Evolutionary conservation across 139 green algal genomes (phyloP).

Genomic region (Tetraselmis striata): DNA sequence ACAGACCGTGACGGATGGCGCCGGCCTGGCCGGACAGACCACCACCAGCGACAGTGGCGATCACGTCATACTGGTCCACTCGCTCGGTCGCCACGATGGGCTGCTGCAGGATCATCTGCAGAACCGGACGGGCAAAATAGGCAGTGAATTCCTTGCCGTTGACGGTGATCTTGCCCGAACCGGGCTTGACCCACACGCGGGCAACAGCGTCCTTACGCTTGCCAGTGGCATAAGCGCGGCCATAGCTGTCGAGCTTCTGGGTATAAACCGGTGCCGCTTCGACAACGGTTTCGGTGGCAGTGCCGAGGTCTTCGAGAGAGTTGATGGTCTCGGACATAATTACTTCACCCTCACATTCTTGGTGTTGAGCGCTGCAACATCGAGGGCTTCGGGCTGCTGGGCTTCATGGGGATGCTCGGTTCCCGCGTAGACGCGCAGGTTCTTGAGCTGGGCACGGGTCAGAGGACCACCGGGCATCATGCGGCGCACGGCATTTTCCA

Average conservation of each 20-base stretch:
- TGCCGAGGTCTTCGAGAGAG: no score
- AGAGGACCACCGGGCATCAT: slow-evolving; percentile 95
- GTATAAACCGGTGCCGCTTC: no score
- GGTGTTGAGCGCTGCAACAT: no score
- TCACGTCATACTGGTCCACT: slow-evolving; percentile 60
- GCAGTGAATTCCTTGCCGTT: slow-evolving; percentile 57
- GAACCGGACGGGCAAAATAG: slow-evolving; percentile 59
- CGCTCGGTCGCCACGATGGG: slow-evolving; percentile 60
- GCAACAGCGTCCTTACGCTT: slow-evolving; percentile 31
- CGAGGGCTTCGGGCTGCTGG: slow-evolving; percentile 85
- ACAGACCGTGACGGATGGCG: slow-evolving; percentile 77
- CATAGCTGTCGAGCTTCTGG: slow-evolving; percentile 51
- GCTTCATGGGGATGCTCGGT: slow-evolving; percentile 83
- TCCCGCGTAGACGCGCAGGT: slow-evolving; percentile 89
- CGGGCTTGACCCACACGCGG: slow-evolving; percentile 12
- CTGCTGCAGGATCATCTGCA: slow-evolving; percentile 52
- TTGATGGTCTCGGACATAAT: no score
- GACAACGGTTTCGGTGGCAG: no score
- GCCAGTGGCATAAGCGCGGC: slow-evolving; percentile 41
- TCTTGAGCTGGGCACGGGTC: slow-evolving; percentile 70
- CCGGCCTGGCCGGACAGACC: slow-evolving; percentile 58
- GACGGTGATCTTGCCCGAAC: slow-evolving; percentile 59
- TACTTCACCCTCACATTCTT: no score
- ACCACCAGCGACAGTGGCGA: slow-evolving; percentile 47
- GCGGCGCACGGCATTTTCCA: slow-evolving; percentile 93